Base-by-base conservation (phyloP, 495 filamentous ascomycete genomes). In the Pyronema omphalodes region DNA sequence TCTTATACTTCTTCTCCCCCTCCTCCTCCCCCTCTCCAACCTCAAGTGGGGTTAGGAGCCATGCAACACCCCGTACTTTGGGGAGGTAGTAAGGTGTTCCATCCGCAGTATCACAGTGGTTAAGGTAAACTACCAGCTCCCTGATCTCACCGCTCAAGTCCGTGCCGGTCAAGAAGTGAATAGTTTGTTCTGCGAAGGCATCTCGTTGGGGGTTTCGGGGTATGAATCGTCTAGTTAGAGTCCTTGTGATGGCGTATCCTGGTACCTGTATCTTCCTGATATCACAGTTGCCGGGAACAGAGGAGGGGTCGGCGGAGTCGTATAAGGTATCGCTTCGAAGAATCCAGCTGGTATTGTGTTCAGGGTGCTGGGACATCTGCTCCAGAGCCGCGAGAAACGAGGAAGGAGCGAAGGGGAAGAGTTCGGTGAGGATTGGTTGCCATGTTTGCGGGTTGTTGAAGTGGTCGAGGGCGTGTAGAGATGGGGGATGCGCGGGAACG, bases 41-140 rank as follows among this genome's bases (percentile, higher is more conserved):
- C 9, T 14, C 9, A 9, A 19, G 67, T 40, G 51, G 58, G 59
- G 75, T 72, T 63, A 93, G 82, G 6, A 86, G 67, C 66, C 86
- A 86, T 0, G 82, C 87, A 29, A 93, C 68, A 5, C 75, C 76
- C 46, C 73, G 73, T 4, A 93, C 79, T 53, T 71, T 67, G 6
- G 89, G 89, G 61, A 94, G 86, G 62, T 96, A 96, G 68, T 78
- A 93, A 6, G 89, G 89, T 45, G 88, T 73, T 14, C 82, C 76
- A 12, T 73, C 70, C 8, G 72, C 67, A 0, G 70, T 67, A 19
- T 72, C 60, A 11, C 79, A 74, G 66, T 93, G 88, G 29, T 88
- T 84, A 23, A 83, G 71, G 63, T 88, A 93, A 15, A 91, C 65
- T n/a, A 91, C 75, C 41, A 94, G 68, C 59, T 59, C 44, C 55